Evolutionary conservation across 176 grass and related monocot species (phyloP), one percentile per base, ranked within the genome.

Genomic region (Chrysopogon serrulatus): DNA sequence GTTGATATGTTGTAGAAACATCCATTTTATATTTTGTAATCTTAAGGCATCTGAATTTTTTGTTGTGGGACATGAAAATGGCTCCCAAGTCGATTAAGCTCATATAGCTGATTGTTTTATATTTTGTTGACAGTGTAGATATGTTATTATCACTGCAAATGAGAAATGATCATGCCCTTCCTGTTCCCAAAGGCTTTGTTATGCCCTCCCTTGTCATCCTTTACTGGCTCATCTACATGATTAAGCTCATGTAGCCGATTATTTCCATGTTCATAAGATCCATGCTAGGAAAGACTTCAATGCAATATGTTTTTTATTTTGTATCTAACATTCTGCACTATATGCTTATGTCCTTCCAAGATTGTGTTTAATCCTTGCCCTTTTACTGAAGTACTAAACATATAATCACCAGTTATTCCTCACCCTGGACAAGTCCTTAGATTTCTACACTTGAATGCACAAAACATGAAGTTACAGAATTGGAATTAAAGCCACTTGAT

Each of bases 1-100:
- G 26, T 57, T 33, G 56, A 73, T 73, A 30, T 86, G 17, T 64
- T 73, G 37, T 73, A 73, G 56, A 70, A 64, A 72, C 33, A 17
- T 73, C 42, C 8, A 32, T 24, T 73, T 80, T 26, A 27, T 27
- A 60, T 26, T 60, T 27, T 60, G n/a, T 60, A 13, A 60, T 5
- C 56, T 60, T 11, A 27, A 3, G 9, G 54, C 10, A 12, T 59
- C 23, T 59, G 3, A 11, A n/a, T n/a, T 4, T 59, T 12, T 59
- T 59, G n/a, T 59, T 59, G 23, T 12, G 54, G n/a, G 54, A 12
- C 54, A 59, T 59, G 54, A 26, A 59, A 59, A 59, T 26, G n/a
- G 3, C 9, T 26, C n/a, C n/a, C n/a, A n/a, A n/a, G n/a, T n/a
- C n/a, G n/a, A n/a, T n/a, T n/a, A n/a, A n/a, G n/a, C n/a, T n/a